Evolutionary conservation across 257 asterid genomes (phyloP).

Genomic region (Petunia secreta): DNA sequence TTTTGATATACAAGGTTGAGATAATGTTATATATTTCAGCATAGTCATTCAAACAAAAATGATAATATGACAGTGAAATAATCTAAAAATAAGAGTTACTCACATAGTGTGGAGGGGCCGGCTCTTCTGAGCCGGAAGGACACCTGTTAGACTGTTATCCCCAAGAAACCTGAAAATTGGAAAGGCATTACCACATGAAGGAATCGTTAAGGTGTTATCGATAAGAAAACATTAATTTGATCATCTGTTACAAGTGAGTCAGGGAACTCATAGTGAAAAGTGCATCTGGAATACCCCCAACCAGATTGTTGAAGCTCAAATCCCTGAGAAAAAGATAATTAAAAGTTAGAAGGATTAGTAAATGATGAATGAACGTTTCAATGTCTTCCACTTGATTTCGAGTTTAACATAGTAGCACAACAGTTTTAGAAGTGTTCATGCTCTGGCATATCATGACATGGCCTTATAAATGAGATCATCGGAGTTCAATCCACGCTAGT

Average conservation of each 20-base stretch:
- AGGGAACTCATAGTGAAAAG: conserved; percentile 60
- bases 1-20: neutral
- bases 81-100: conserved; percentile 29
- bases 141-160: conserved; percentile 63
- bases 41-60: neutral
- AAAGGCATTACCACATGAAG: neutral
- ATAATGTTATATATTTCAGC: neutral
- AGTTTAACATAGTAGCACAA: neutral
- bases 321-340: conserved; percentile 58
- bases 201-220: neutral
- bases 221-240: neutral
- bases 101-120: conserved; percentile 57
- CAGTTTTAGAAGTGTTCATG: neutral
- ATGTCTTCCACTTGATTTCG: neutral
- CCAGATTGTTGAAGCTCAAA: conserved; percentile 85
- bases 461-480: neutral
- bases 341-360: conserved; percentile 14
- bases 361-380: neutral
- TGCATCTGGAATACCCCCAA: conserved; percentile 55
- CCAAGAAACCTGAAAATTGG: conserved; percentile 76
- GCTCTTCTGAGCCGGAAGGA: conserved; percentile 55
- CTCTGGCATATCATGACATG: neutral
- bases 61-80: neutral
- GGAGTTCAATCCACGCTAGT: neutral
- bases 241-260: conserved; percentile 52